Conservation (phyloP, 495 filamentous ascomycete species). For the Aspergillus conjunctus region DNA sequence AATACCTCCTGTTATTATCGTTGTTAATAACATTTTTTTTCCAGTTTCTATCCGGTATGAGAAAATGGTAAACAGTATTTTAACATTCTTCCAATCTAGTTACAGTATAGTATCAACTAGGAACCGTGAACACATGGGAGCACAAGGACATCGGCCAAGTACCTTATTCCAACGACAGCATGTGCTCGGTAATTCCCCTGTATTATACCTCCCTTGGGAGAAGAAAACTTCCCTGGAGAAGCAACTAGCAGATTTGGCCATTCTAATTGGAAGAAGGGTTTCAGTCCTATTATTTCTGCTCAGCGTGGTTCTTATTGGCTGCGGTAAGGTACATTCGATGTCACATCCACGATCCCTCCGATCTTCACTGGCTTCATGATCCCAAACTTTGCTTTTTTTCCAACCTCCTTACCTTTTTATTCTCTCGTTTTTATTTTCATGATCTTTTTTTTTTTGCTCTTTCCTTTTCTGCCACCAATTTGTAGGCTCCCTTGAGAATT, state of each 20-base stretch:
- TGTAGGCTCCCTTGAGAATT: neutral
- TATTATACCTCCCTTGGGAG: no score
- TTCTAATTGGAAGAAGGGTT: neutral
- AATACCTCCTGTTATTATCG: neutral
- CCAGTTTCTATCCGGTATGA: neutral
- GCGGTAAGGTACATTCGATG: neutral
- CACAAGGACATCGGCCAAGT: no score
- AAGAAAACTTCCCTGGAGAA: no score
- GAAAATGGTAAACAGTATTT: neutral
- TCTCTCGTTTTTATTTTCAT: neutral
- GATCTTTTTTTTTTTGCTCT: neutral
- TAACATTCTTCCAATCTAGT: neutral
- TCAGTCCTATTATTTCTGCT: no score
- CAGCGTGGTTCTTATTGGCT: neutral
- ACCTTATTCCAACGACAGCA: no score
- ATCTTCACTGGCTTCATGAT: neutral
- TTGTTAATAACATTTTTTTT: neutral
- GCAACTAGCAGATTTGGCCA: neutral
- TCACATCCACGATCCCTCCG: neutral
- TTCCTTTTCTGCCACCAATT: neutral
- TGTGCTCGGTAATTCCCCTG: no score
- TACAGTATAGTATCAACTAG: no score
- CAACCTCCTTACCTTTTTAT: neutral
- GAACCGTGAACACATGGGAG: no score
- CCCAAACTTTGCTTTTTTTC: neutral